Evolutionary conservation across 2,329 filamentous ascomycete genomes (phyloP).

Genomic region (Colletotrichum tofieldiae): DNA sequence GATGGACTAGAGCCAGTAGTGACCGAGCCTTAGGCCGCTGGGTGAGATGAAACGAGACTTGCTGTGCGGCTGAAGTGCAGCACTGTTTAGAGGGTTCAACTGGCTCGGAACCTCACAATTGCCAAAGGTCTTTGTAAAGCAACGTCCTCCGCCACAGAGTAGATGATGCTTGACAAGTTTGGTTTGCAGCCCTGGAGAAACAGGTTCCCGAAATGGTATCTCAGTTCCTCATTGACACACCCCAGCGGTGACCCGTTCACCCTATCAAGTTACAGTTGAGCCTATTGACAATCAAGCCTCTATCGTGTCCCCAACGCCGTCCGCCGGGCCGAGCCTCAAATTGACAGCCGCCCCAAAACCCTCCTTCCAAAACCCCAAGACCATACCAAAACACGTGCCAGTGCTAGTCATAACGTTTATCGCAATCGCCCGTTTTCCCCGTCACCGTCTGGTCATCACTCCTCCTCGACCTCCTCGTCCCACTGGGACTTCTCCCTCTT

Average conservation of each 20-base stretch:
- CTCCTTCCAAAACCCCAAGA: slow-evolving; percentile 15
- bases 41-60: too few species aligned
- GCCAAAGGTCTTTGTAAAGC: not conserved
- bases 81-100: not conserved
- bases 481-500: slow-evolving; percentile 85
- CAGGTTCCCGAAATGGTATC: not conserved
- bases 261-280: slow-evolving; percentile 6
- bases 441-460: slow-evolving; percentile 51
- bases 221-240: slow-evolving; percentile 10
- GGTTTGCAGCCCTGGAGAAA: not conserved
- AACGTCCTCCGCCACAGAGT: not conserved
- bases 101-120: not conserved
- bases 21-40: not conserved
- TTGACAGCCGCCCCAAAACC: slow-evolving; percentile 11
- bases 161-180: not conserved
- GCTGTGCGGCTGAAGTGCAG: not conserved
- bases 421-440: slow-evolving; percentile 6
- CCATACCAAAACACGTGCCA: slow-evolving; percentile 14
- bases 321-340: slow-evolving; percentile 11
- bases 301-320: slow-evolving; percentile 34
- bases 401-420: slow-evolving; percentile 29
- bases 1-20: not conserved
- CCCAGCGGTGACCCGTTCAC: not conserved
- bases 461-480: slow-evolving; percentile 84
- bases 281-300: slow-evolving; percentile 14